Evolutionary conservation across 208 protist genomes (phyloP), one percentile per base, ranked within the genome.

Genomic region (Borovskyia barvae): DNA sequence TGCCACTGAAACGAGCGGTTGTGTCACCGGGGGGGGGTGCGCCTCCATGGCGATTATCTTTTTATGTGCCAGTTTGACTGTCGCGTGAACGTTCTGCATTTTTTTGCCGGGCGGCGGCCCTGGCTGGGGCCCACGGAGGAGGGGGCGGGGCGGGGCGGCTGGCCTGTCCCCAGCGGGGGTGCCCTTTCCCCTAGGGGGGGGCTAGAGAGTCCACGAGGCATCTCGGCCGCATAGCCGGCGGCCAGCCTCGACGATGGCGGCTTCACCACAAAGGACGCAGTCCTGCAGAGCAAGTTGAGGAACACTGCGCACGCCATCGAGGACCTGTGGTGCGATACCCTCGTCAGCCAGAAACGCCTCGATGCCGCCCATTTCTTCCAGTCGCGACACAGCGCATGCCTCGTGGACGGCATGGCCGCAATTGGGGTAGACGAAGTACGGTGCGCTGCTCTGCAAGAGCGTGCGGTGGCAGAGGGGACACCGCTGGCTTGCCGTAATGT

Each of bases 331-430:
- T n/a, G 81, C 67, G 35, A 89, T 57, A 39, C 79, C 81, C 39
- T 89, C 74, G 62, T 89, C 80, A 4, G 75, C 63, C 36, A 87
- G 43, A 41, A 94, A 90, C 7, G 70, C 72, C 46, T 89, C 81
- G 9, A 89, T 29, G 12, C 83, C 83, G 22, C 86, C 86, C 47
- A 94, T 74, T 0, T 43, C 46, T 32, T 78, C 46, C 2, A 91
- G 57, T 26, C 73, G 73, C 36, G 42, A 41, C 7, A 87, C 52
- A 2, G 86, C 79, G 56, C 87, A 94, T 3, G 53, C 43, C 55
- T 92, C 75, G 60, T 94, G 87, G 55, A 96, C 79, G 12, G 76
- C 77, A 59, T 96, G 90, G 22, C 75, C 65, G 68, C 90, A 96
- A 53, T 66, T 76, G 1, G 85, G 85, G 58, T 91, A 96, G 32